Conservation (phyloP, 2,329 filamentous ascomycete genomes). For the Tolypocladium album region DNA sequence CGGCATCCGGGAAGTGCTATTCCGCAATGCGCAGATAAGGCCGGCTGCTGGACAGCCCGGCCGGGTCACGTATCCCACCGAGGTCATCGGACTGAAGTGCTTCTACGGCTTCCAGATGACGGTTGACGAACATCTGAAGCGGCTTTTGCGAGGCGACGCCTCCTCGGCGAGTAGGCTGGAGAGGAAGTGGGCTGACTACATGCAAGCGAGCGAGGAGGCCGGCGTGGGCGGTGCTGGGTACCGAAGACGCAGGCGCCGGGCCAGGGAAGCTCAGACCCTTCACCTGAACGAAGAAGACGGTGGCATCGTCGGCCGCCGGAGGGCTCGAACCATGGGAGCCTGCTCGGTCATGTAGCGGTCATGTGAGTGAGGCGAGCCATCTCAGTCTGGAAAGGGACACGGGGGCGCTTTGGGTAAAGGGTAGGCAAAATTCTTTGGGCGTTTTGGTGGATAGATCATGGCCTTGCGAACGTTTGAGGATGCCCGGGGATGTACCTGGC, state of each 20-base stretch:
- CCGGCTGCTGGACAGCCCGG: slow-evolving; percentile 30
- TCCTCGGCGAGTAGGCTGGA: slow-evolving; percentile 68
- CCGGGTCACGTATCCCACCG: slow-evolving; percentile 51
- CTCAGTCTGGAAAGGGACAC: neutral
- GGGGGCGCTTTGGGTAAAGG: no score
- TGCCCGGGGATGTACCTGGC: neutral
- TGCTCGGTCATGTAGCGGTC: slow-evolving; percentile 53
- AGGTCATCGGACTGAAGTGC: slow-evolving; percentile 81
- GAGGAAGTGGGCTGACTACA: slow-evolving; percentile 86
- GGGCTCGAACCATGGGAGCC: slow-evolving; percentile 51
- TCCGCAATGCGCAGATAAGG: slow-evolving; percentile 67
- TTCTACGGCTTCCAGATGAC: slow-evolving; percentile 95
- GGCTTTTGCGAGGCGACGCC: slow-evolving; percentile 69
- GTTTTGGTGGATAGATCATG: neutral
- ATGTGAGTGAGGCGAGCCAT: neutral
- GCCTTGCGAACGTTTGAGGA: neutral
- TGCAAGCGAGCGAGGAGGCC: slow-evolving; percentile 84
- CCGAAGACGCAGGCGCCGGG: slow-evolving; percentile 62
- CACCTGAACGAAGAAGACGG: slow-evolving; percentile 75
- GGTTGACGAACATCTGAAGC: slow-evolving; percentile 84
- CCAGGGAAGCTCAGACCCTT: slow-evolving; percentile 68
- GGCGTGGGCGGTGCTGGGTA: slow-evolving; percentile 55
- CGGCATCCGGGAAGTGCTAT: slow-evolving; percentile 76
- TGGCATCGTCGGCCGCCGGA: slow-evolving; percentile 42
- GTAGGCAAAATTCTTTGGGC: neutral